Percentiles rank a stretch among this genome's conserved stretches.
Evolutionary conservation across 768 basidiomycete genomes (phyloP).

Genomic region (Cyathus striatus): DNA sequence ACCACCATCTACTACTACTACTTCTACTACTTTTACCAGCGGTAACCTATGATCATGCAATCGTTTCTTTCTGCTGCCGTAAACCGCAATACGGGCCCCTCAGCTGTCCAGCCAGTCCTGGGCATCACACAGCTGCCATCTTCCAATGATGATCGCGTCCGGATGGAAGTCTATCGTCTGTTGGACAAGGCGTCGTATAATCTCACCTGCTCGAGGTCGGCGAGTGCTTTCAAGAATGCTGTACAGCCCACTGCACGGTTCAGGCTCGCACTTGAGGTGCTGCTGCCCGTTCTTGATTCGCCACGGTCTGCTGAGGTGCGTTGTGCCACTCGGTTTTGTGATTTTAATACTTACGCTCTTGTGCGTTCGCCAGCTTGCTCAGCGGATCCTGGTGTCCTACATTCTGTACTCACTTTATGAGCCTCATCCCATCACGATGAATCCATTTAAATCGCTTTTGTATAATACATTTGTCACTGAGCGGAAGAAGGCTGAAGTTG

Average conservation of each 20-base stretch:
- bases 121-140: slow-evolving; percentile 12
- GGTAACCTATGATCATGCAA: slow-evolving; percentile 17
- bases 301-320: slow-evolving; percentile 51
- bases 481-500: slow-evolving; percentile 51
- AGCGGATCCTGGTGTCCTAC: slow-evolving; percentile 74
- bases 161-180: slow-evolving; percentile 65
- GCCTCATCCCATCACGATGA: slow-evolving; percentile 73
- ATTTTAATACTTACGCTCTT: slow-evolving; percentile 7
- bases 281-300: slow-evolving; percentile 66
- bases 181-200: slow-evolving; percentile 61
- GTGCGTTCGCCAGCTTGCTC: slow-evolving; percentile 44
- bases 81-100: slow-evolving; percentile 10
- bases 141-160: slow-evolving; percentile 53
- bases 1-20: neutral
- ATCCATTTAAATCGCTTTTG: slow-evolving; percentile 76
- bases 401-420: slow-evolving; percentile 78
- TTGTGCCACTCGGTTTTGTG: slow-evolving; percentile 6
- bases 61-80: slow-evolving; percentile 16
- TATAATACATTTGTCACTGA: slow-evolving; percentile 65
- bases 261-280: slow-evolving; percentile 78
- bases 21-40: too few species aligned
- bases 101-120: slow-evolving; percentile 1
- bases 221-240: slow-evolving; percentile 69
- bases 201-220: slow-evolving; percentile 73
- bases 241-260: slow-evolving; percentile 75